Conservation (phyloP, 2,329 filamentous ascomycete genomes). For the Dissoconium aciculare region DNA sequence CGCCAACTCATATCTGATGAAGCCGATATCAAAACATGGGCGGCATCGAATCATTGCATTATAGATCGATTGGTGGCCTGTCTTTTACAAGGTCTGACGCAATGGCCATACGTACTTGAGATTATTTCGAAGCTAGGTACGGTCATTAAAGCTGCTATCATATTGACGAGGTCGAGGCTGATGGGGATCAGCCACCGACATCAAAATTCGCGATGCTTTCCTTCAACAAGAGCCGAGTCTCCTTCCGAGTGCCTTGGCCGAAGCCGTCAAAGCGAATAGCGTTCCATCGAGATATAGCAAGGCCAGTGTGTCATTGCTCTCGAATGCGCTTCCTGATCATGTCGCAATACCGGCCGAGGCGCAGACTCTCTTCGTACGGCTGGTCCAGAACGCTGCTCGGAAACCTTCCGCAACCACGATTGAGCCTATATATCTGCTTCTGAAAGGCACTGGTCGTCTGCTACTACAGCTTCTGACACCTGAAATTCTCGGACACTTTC, state of each 20-base stretch:
- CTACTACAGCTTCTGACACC: constrained; percentile 19
- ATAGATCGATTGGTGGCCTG: constrained; percentile 25
- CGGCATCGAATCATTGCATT: constrained; percentile 23
- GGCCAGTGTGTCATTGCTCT: constrained; percentile 18
- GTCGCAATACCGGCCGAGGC: constrained; percentile 20
- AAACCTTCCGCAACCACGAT: constrained; percentile 16
- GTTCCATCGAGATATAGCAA: constrained; percentile 11
- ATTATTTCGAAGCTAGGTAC: constrained; percentile 38
- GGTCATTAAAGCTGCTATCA: constrained; percentile 3
- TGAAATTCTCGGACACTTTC: constrained; percentile 16
- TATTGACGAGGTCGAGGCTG: constrained; percentile 3
- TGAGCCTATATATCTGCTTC: constrained; percentile 20
- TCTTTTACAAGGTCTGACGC: constrained; percentile 36
- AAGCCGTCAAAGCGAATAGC: constrained; percentile 14
- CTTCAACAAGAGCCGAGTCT: constrained; percentile 20
- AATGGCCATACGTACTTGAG: constrained; percentile 36
- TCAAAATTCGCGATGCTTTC: constrained; percentile 19
- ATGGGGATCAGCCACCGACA: constrained; percentile 3
- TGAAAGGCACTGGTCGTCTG: constrained; percentile 19
- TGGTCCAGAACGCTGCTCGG: constrained; percentile 19
- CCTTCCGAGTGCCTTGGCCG: constrained; percentile 16
- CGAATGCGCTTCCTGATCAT: constrained; percentile 16
- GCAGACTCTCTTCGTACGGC: constrained; percentile 21
- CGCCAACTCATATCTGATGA: constrained; percentile 2
- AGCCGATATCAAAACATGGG: constrained; percentile 18